These are phyloP conservation scores for Vitis labrusca DNA, from an alignment of 164 flowering plant genomes.

Conservation along the genomic window DNA sequence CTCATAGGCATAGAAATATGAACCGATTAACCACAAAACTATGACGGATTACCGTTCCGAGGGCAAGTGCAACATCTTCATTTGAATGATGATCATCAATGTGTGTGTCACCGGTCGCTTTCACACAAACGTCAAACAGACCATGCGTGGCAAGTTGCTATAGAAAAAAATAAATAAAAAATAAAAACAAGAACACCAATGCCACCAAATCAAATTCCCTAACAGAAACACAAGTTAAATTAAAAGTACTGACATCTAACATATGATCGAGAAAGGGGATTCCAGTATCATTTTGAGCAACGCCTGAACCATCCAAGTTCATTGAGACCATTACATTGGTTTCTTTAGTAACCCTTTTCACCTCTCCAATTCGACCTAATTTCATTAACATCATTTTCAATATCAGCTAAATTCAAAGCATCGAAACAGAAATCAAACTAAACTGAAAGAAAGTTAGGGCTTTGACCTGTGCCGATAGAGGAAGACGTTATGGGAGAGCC, in stretches of 20 bases:
- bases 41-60: slow-evolving; percentile 67
- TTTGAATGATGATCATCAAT: slow-evolving; percentile 99
- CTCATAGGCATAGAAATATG: too few relatives aligned
- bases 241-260: slow-evolving; percentile 72
- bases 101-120: slow-evolving; percentile 85
- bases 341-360: slow-evolving; percentile 83
- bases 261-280: slow-evolving; percentile 97
- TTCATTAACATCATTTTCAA: background rate
- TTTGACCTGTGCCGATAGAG: slow-evolving; percentile 16
- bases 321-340: slow-evolving; percentile 78
- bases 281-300: slow-evolving; percentile 64
- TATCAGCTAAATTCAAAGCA: background rate
- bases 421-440: background rate
- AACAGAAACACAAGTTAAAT: background rate
- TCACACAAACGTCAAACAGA: slow-evolving; percentile 85
- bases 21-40: too few relatives aligned
- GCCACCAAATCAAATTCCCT: background rate
- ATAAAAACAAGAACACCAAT: background rate
- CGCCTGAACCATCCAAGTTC: slow-evolving; percentile 83
- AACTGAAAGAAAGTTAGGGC: background rate
- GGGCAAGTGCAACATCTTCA: slow-evolving; percentile 98
- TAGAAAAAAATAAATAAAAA: slow-evolving; percentile 12
- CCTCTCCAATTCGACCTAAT: slow-evolving; percentile 74
- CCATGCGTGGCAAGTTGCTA: slow-evolving; percentile 99
- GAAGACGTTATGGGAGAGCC: slow-evolving; percentile 27